Percentiles rank a stretch among this genome's conserved stretches.
Evolutionary conservation across 179 eudicot genomes (phyloP).

Genomic region (Dionaea muscipula): DNA sequence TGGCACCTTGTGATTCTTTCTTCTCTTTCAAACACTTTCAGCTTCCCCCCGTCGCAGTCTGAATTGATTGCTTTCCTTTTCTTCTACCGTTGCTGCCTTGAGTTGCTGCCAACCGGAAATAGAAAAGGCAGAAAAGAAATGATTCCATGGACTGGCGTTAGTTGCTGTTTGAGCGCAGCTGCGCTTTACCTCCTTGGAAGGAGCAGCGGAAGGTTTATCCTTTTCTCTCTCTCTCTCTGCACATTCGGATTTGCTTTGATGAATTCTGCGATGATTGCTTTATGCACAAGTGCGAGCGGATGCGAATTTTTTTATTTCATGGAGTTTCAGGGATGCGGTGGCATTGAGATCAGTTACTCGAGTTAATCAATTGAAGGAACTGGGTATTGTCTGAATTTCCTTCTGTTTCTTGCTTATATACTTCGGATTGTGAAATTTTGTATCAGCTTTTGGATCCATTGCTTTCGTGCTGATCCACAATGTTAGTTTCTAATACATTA

Average conservation of each 20-base stretch:
- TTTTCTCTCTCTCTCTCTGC: neutral
- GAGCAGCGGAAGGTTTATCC: constrained; percentile 54
- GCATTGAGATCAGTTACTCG: constrained; percentile 64
- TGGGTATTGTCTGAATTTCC: constrained; percentile 31
- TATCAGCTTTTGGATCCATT: neutral
- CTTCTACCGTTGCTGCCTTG: no score
- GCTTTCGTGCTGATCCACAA: neutral
- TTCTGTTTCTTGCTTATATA: neutral
- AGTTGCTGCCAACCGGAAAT: no score
- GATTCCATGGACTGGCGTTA: constrained; percentile 85
- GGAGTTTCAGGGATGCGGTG: constrained; percentile 60
- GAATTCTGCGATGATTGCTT: neutral
- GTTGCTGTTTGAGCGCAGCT: constrained; percentile 78
- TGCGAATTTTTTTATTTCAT: neutral
- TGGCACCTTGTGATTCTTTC: no score
- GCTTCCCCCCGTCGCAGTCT: no score
- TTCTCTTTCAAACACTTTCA: no score
- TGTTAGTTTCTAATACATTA: neutral
- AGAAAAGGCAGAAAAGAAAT: constrained; percentile 15
- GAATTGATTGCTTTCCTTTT: no score
- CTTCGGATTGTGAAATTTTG: neutral
- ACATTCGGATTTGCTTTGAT: neutral
- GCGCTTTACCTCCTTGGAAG: constrained; percentile 86
- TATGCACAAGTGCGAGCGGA: neutral
- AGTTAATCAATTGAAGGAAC: constrained; percentile 73